phyloP scores from a whole-genome alignment of 2,329 filamentous ascomycete species.

The Penicillium sp. region DNA sequence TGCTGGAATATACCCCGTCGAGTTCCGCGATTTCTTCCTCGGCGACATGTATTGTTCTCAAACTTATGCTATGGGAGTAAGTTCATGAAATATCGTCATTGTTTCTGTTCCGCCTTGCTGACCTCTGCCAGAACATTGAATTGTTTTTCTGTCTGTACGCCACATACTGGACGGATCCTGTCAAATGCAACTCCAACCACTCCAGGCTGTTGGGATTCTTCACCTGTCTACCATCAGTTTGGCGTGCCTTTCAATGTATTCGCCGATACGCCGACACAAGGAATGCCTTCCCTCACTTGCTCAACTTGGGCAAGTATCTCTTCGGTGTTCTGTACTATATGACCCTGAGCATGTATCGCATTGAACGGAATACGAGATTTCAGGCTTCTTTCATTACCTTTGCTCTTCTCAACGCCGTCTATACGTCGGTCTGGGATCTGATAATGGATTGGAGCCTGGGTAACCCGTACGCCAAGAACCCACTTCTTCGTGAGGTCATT shows the following conservation, averaged over 20 bases:
- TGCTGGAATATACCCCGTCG: conserved; percentile 87
- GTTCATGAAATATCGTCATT: conserved; percentile 33
- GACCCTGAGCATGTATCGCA: conserved; percentile 80
- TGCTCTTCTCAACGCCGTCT: conserved; percentile 79
- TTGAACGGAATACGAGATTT: conserved; percentile 62
- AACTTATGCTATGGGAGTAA: conserved; percentile 84
- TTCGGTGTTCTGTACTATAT: conserved; percentile 82
- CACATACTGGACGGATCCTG: conserved; percentile 72
- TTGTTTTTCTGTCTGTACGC: conserved; percentile 94
- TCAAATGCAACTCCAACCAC: conserved; percentile 81
- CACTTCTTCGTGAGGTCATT: conserved; percentile 74
- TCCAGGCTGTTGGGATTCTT: conserved; percentile 87
- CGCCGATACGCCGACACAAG: conserved; percentile 85
- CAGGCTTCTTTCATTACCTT: conserved; percentile 77
- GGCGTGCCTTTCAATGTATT: conserved; percentile 88
- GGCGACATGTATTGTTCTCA: conserved; percentile 98
- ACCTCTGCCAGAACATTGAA: conserved; percentile 71
- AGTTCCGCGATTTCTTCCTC: conserved; percentile 96
- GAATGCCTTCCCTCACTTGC: conserved; percentile 88
- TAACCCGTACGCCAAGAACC: conserved; percentile 71
- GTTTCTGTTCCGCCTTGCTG: conserved; percentile 16
- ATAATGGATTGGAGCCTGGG: conserved; percentile 96
- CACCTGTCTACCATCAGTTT: conserved; percentile 79
- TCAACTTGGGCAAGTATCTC: conserved; percentile 89
- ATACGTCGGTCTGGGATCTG: conserved; percentile 89